Evolutionary conservation across 106 monocot species (phyloP).

Genomic region (Dioscorea zingiberensis): DNA sequence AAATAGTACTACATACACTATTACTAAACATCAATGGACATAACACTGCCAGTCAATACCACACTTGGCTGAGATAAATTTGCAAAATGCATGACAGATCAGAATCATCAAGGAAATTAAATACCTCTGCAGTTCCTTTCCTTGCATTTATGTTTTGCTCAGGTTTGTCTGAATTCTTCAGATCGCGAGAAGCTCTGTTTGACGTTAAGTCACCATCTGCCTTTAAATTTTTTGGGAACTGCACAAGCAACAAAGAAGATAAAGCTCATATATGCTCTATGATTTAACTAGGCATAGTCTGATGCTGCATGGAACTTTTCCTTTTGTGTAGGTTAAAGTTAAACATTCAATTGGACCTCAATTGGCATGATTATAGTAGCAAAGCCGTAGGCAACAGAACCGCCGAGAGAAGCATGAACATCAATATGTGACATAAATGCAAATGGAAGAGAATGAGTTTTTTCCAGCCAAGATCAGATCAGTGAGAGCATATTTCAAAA

Average conservation of each 20-base stretch:
- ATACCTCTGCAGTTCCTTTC: conserved; percentile 30
- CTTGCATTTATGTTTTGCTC: conserved; percentile 11
- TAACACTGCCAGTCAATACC: not conserved
- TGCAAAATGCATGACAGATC: not conserved
- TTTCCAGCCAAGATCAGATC: not conserved
- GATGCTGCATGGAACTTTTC: too few relatives aligned
- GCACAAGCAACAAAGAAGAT: conserved; percentile 8
- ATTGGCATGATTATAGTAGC: not conserved
- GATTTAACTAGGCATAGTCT: too few relatives aligned
- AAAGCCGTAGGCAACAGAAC: not conserved
- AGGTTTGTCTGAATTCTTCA: conserved; percentile 22
- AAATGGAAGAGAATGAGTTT: not conserved
- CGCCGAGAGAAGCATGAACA: too few relatives aligned
- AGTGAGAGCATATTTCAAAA: not conserved
- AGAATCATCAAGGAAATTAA: conserved; percentile 1
- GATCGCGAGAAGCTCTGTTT: conserved; percentile 19
- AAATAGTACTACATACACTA: not conserved
- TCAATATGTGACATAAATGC: not conserved
- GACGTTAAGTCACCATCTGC: conserved; percentile 12
- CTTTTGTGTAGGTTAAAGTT: too few relatives aligned
- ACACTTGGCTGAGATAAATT: not conserved
- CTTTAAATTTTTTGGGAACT: conserved; percentile 26
- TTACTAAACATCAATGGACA: not conserved
- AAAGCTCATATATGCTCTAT: not conserved
- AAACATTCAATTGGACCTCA: not conserved